These are phyloP conservation scores for Cyathus striatus DNA, from an alignment of 768 basidiomycete species.

Conservation along the genomic window DNA sequence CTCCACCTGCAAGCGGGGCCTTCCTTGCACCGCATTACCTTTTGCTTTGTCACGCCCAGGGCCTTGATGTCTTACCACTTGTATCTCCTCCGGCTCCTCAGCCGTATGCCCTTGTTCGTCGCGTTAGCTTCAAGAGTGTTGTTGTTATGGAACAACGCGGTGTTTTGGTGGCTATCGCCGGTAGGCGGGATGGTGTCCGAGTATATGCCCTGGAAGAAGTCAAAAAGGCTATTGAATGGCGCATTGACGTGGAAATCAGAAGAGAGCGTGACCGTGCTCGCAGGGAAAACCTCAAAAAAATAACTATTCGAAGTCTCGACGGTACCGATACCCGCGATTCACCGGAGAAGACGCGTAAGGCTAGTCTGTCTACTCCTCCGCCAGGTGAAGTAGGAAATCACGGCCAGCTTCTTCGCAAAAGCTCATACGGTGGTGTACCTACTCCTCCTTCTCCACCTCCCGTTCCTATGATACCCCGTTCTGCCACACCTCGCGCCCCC, in stretches of 20 bases:
- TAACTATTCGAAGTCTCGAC: conserved; percentile 27
- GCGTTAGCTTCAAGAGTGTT: conserved; percentile 81
- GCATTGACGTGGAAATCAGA: conserved; percentile 73
- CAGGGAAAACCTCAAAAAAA: conserved; percentile 61
- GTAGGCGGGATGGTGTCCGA: conserved; percentile 78
- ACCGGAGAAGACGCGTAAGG: conserved; percentile 42
- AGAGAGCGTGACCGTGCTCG: conserved; percentile 71
- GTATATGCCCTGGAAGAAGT: conserved; percentile 88
- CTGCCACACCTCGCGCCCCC: conserved; percentile 31
- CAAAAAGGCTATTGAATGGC: conserved; percentile 83
- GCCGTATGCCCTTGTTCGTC: conserved; percentile 78
- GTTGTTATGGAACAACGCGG: conserved; percentile 92
- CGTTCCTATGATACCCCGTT: conserved; percentile 34
- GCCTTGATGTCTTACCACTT: conserved; percentile 80
- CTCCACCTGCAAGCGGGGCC: conserved; percentile 72
- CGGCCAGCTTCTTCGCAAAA: conserved; percentile 31
- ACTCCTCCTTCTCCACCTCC: conserved; percentile 23
- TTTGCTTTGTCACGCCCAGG: conserved; percentile 80
- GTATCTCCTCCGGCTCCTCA: conserved; percentile 67
- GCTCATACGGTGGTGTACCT: conserved; percentile 29
- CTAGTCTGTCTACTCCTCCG: conserved; percentile 46
- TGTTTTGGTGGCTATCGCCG: conserved; percentile 86
- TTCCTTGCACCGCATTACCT: conserved; percentile 80
- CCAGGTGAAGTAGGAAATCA: conserved; percentile 24
- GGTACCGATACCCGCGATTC: conserved; percentile 29